Conservation (phyloP, 164 flowering plant genomes). For the Aristolochia contorta region DNA sequence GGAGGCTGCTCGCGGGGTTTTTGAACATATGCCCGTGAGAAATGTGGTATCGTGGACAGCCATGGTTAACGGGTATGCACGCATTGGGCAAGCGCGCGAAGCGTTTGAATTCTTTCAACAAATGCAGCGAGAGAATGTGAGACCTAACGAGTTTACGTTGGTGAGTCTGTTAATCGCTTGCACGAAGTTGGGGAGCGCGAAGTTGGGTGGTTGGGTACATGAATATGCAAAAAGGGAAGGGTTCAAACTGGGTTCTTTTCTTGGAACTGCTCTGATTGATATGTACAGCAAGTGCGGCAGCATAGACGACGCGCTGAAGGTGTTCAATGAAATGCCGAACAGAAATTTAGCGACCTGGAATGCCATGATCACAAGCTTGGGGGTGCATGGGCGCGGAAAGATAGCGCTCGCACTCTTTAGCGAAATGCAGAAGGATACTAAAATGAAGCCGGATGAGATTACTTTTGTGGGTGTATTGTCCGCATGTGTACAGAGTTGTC, state of each 20-base stretch:
- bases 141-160: conserved; percentile 55
- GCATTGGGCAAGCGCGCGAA: conserved; percentile 22
- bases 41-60: conserved; percentile 70
- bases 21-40: conserved; percentile 39
- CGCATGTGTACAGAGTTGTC: conserved; percentile 38
- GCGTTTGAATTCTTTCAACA: conserved; percentile 42
- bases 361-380: conserved; percentile 67
- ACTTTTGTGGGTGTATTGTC: conserved; percentile 51
- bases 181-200: conserved; percentile 39
- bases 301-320: conserved; percentile 36
- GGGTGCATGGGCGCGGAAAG: conserved; percentile 51
- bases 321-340: conserved; percentile 39
- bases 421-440: conserved; percentile 30
- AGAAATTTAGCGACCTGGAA: conserved; percentile 63
- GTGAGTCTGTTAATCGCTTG: conserved; percentile 53
- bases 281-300: conserved; percentile 79
- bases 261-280: conserved; percentile 65
- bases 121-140: conserved; percentile 43
- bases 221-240: conserved; percentile 37
- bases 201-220: conserved; percentile 49
- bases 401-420: conserved; percentile 41
- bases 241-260: conserved; percentile 28
- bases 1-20: conserved; percentile 28
- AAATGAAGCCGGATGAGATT: conserved; percentile 43
- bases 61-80: conserved; percentile 50